Conservation (phyloP, 2,329 filamentous ascomycete species). For the Microdochium bolleyi region DNA sequence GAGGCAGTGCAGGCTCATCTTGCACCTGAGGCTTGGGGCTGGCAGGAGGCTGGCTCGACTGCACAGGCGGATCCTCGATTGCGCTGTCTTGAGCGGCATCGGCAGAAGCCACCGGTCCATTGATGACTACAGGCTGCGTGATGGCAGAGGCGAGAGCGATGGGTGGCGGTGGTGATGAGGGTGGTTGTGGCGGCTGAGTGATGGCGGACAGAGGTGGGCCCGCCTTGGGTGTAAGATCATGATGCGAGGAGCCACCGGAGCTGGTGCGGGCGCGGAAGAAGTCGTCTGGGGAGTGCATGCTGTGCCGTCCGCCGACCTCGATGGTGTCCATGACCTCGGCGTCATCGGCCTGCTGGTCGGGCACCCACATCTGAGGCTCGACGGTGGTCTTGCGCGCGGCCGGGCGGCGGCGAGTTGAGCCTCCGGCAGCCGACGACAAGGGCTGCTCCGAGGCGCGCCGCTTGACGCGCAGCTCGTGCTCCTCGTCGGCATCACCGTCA, state of each 20-base stretch:
- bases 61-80: not conserved
- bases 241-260: constrained; percentile 13
- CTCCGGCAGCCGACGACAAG: constrained; percentile 4
- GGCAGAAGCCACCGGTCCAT: not conserved
- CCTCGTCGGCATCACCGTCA: constrained; percentile 16
- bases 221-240: constrained; percentile 4
- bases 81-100: not conserved
- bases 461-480: constrained; percentile 14
- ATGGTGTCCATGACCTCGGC: constrained; percentile 50
- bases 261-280: constrained; percentile 21
- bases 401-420: constrained; percentile 13
- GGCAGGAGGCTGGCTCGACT: not conserved
- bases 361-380: constrained; percentile 16
- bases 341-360: constrained; percentile 25
- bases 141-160: not conserved
- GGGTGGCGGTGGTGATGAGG: not conserved
- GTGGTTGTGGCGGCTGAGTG: constrained; percentile 2
- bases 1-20: not conserved
- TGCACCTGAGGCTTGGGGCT: constrained; percentile 3
- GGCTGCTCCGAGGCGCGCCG: constrained; percentile 21
- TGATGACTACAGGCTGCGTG: not conserved
- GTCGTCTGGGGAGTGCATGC: constrained; percentile 19
- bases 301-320: constrained; percentile 40
- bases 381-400: constrained; percentile 15
- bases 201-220: not conserved